These are phyloP conservation scores for Fraxinus platypoda DNA, from an alignment of 305 asterid genomes.

Conservation along the genomic window DNA sequence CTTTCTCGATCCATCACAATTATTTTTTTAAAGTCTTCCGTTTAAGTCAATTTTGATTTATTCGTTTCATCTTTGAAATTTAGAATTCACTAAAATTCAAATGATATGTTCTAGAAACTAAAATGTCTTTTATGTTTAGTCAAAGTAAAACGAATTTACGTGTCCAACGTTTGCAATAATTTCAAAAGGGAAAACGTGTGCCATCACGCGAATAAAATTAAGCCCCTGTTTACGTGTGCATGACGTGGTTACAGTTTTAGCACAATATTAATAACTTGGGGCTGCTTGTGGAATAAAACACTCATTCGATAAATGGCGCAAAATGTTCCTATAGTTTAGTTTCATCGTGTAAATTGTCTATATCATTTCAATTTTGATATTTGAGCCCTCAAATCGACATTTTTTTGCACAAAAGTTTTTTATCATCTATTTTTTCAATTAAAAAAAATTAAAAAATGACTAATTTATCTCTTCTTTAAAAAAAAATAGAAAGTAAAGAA, in stretches of 20 bases:
- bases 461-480: too few relatives aligned
- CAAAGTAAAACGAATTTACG: background rate
- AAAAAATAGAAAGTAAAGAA: too few relatives aligned
- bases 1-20: background rate
- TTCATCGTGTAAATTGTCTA: too few relatives aligned
- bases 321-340: too few relatives aligned
- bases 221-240: background rate
- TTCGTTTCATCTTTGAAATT: background rate
- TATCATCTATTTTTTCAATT: too few relatives aligned
- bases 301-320: too few relatives aligned
- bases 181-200: background rate
- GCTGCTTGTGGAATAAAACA: background rate
- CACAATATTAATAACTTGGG: background rate
- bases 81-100: background rate
- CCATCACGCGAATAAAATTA: background rate
- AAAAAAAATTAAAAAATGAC: too few relatives aligned
- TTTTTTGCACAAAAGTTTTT: too few relatives aligned
- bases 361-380: too few relatives aligned
- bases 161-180: background rate
- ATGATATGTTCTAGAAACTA: background rate
- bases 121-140: background rate
- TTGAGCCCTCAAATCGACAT: too few relatives aligned
- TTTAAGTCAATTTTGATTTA: background rate
- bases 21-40: background rate
- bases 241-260: background rate